Conservation (phyloP, 139 green algal species). For the Nannochloris sp. region DNA sequence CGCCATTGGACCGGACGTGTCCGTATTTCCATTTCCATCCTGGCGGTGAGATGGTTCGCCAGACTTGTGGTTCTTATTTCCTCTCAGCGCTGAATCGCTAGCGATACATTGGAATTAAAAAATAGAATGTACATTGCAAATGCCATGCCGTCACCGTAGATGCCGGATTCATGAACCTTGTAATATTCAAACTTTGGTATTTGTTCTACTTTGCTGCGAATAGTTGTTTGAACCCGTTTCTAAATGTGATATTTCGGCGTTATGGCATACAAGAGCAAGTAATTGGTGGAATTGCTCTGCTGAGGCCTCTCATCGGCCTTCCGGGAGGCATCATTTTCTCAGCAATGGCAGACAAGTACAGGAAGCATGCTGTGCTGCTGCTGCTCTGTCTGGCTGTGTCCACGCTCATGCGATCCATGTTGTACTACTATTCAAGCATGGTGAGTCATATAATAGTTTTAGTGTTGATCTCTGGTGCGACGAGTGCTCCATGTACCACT, state of each 20-base stretch:
- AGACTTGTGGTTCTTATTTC: too few species aligned
- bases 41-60: too few species aligned
- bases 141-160: too few species aligned
- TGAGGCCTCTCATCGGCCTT: constrained; percentile 10
- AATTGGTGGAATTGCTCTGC: constrained; percentile 31
- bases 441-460: constrained; percentile 19
- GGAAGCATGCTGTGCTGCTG: constrained; percentile 30
- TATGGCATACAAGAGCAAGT: constrained; percentile 27
- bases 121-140: too few species aligned
- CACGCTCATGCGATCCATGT: not conserved
- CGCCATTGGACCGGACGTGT: too few species aligned
- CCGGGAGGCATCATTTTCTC: constrained; percentile 18
- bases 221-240: constrained; percentile 33
- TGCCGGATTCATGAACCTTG: too few species aligned
- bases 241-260: constrained; percentile 41
- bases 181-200: constrained; percentile 27
- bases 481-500: constrained; percentile 33
- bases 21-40: too few species aligned
- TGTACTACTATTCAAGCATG: constrained; percentile 4
- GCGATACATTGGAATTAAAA: too few species aligned
- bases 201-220: constrained; percentile 24
- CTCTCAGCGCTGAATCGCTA: too few species aligned
- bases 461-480: constrained; percentile 16
- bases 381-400: constrained; percentile 18
- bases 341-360: constrained; percentile 30